Base-by-base conservation (phyloP, 2,329 filamentous ascomycete species). In the Fusarium floridanum region DNA sequence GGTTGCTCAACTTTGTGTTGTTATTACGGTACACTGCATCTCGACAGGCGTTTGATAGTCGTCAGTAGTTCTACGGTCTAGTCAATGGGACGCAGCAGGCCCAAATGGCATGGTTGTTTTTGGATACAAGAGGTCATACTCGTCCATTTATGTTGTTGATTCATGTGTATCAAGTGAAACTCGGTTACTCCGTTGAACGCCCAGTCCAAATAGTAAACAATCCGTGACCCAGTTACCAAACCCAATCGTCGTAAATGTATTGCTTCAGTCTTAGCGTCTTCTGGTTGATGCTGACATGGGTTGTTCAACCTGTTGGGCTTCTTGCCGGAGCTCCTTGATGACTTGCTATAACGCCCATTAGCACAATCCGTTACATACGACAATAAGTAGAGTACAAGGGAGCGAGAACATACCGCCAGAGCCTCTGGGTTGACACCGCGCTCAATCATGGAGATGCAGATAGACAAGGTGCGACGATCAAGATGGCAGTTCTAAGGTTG, bases 401-500 rank as follows among this genome's bases (percentile, higher is more conserved):
- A 5, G 2, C 36, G 8, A 8, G 27, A 14, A 76, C 94, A 80
- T 88, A 98, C 97, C 27, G 96, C 95, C 36, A 99, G 87, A 1
- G 96, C 97, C 82, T 98, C 96, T 0, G 97, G 97, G 81, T 98
- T 98, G 34, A 98, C 95, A 16, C 97, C 97, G 80, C 98, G 98
- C 84, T 99, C 97, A 77, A 99, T 97, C 83, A 99, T 90, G 64
- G 95, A 98, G 70, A 98, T 96, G 84, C 97, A 99, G 73, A 98
- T 94, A 4, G 95, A 98, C 20, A 99, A 88, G 22, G 95, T 95
- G 64, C 95, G 93, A 36, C 96, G 92, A 83, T 98, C 95, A 55
- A 99, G 91, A 74, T 97, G 91, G 72, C 96, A 98, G 85, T 98
- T 98, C 96, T 98, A 53, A 62, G 11, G 62, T 75, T 34, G 73